Evolutionary conservation across 768 basidiomycete genomes (phyloP).

Genomic region (Trichaptum fuscoviolaceum): DNA sequence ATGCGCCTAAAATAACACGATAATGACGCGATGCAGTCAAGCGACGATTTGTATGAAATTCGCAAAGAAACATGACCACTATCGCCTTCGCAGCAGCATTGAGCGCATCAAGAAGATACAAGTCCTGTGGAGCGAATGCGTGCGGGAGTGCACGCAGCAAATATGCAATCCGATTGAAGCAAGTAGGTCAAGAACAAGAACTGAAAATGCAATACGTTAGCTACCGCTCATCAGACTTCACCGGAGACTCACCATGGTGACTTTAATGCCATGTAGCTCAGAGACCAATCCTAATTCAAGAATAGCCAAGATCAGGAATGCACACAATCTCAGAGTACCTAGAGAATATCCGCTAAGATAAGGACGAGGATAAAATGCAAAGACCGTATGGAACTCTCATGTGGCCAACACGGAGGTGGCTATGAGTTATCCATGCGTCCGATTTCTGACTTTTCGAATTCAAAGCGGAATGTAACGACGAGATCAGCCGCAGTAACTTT

Average conservation of each 20-base stretch:
- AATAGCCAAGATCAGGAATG: not conserved
- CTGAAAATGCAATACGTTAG: not conserved
- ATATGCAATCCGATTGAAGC: not conserved
- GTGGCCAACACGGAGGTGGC: not conserved
- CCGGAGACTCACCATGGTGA: conserved; percentile 1
- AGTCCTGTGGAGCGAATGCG: not conserved
- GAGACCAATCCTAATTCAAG: not conserved
- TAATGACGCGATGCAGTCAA: not conserved
- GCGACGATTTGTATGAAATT: not conserved
- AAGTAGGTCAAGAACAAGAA: not conserved
- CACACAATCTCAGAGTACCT: not conserved
- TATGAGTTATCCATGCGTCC: not conserved
- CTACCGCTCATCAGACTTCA: not conserved
- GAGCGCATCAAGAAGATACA: not conserved
- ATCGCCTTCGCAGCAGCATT: not conserved
- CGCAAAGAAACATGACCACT: not conserved
- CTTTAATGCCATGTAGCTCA: not conserved
- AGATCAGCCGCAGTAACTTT: too few relatives aligned
- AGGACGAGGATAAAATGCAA: not conserved
- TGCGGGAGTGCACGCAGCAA: not conserved
- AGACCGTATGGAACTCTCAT: not conserved
- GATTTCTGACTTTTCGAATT: not conserved
- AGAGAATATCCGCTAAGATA: not conserved
- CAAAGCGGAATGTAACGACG: not conserved
- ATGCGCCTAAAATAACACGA: not conserved